Base-by-base conservation (phyloP, 192 early-diverging fungal genomes). In the Coemansia sp. region DNA sequence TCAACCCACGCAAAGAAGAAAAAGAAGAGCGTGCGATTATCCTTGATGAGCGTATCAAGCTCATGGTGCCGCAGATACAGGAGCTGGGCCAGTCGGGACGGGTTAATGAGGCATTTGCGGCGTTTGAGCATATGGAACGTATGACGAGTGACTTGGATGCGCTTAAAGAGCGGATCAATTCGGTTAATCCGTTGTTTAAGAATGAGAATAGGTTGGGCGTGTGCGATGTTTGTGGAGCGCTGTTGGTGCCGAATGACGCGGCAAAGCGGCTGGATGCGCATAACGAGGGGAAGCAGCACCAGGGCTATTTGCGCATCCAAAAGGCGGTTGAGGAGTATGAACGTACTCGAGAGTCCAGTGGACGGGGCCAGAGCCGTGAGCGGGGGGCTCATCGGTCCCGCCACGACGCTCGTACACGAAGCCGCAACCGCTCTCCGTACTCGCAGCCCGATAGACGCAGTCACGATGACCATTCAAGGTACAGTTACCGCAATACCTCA, bases 161-260 rank as follows among this genome's bases (percentile, higher is more conserved):
- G 1, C 68, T 90, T 57, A 83, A 81, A 65, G 79, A 82, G 83
- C 72, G 85, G 66, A 66, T 85, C 67, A 73, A 81, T 41, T 67
- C 73, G 15, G 63, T 75, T 21, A 87, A 87, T 50, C 87, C 87
- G 9, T 80, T 88, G 72, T 86, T 87, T 45, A 84, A 87, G 56
- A 85, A 87, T 55, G 89, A 91, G 27, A 88, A 89, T 64, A 78
- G 85, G 19, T 86, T 93, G 79, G 85, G 89, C 58, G 88, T 94
- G 21, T 94, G 92, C 69, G 86, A 90, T 56, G 89, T 94, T 24
- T 94, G 92, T 72, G 89, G 89, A 41, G 92, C 91, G 5, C 89
- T 91, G 41, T 72, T 94, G 57, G 92, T 94, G 39, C 86, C 88
- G 48, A 90, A 91, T 65, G 92, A 94, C 65, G 86, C 90, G 17